Conservation (phyloP, 768 basidiomycete species). For the Kwoniella europaea region DNA sequence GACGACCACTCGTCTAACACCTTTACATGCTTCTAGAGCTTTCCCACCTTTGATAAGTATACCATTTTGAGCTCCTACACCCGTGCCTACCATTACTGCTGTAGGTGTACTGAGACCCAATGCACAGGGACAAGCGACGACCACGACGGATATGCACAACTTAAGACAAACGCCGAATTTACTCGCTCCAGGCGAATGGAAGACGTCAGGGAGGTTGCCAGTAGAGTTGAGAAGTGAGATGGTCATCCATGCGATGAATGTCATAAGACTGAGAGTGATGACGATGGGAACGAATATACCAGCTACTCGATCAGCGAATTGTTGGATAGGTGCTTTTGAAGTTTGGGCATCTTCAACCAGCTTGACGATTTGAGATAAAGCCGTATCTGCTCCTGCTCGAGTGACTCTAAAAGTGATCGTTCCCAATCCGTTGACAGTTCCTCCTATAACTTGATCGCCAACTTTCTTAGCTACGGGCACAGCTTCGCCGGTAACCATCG, state of each 20-base stretch:
- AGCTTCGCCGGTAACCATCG: conserved; percentile 97
- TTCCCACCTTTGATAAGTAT: conserved; percentile 97
- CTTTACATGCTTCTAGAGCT: conserved; percentile 87
- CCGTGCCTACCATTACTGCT: conserved; percentile 99
- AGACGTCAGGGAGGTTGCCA: conserved; percentile 76
- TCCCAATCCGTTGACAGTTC: conserved; percentile 95
- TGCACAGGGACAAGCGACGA: conserved; percentile 97
- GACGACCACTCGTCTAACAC: conserved; percentile 78
- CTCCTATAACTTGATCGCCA: conserved; percentile 89
- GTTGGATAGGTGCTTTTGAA: conserved; percentile 96
- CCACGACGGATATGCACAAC: conserved; percentile 96
- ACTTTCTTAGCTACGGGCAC: conserved; percentile 81
- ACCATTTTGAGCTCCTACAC: conserved; percentile 93
- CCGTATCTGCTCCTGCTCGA: conserved; percentile 93
- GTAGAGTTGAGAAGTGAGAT: conserved; percentile 62
- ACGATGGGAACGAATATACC: conserved; percentile 95
- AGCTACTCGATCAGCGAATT: conserved; percentile 90
- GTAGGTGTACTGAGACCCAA: conserved; percentile 95
- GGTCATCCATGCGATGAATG: conserved; percentile 82
- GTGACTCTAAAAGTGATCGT: conserved; percentile 96
- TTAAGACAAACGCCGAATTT: conserved; percentile 88
- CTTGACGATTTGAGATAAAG: conserved; percentile 91
- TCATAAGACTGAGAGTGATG: conserved; percentile 76
- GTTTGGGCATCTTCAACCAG: conserved; percentile 98
- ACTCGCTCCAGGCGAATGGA: conserved; percentile 79